phyloP scores from a whole-genome alignment of 768 basidiomycete genomes.

The Amanita rubescens region DNA sequence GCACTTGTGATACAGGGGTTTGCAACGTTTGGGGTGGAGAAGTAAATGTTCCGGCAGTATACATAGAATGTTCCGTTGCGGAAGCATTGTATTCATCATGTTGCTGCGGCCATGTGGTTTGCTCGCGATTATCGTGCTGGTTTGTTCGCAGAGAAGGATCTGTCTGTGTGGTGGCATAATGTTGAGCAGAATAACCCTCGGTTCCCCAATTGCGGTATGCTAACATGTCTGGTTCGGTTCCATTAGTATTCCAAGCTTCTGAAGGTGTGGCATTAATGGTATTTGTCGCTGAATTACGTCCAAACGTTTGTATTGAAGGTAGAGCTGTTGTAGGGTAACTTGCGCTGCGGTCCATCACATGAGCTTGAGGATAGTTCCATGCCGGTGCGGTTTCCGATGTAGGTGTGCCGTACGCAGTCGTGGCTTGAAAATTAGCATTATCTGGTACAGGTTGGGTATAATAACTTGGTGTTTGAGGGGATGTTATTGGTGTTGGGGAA shows the following conservation, averaged over 20 bases:
- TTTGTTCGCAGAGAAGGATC: slow-evolving; percentile 33
- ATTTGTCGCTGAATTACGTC: slow-evolving; percentile 25
- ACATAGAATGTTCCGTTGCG: slow-evolving; percentile 19
- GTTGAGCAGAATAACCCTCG: slow-evolving; percentile 29
- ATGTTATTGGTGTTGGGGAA: slow-evolving; percentile 31
- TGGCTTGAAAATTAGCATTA: slow-evolving; percentile 31
- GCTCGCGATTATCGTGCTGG: slow-evolving; percentile 33
- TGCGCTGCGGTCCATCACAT: slow-evolving; percentile 38
- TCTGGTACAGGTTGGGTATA: slow-evolving; percentile 27
- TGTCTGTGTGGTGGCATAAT: slow-evolving; percentile 21
- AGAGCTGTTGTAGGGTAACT: slow-evolving; percentile 42
- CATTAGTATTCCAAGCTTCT: slow-evolving; percentile 21
- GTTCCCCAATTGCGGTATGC: slow-evolving; percentile 47
- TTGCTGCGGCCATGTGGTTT: slow-evolving; percentile 23
- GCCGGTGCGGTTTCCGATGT: slow-evolving; percentile 38
- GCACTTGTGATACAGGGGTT: not conserved
- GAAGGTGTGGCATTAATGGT: slow-evolving; percentile 10
- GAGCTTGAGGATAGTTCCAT: slow-evolving; percentile 47
- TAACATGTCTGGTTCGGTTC: slow-evolving; percentile 25
- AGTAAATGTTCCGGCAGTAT: slow-evolving; percentile 18
- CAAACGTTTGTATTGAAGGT: slow-evolving; percentile 47
- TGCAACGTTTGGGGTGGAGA: not conserved
- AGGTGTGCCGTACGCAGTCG: slow-evolving; percentile 33
- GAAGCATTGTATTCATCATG: slow-evolving; percentile 7
- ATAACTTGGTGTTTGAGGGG: slow-evolving; percentile 12